Percentiles rank a stretch among this genome's conserved stretches.
phyloP scores from a whole-genome alignment of 2,329 filamentous ascomycete species.

The Grosmannia penicillata region DNA sequence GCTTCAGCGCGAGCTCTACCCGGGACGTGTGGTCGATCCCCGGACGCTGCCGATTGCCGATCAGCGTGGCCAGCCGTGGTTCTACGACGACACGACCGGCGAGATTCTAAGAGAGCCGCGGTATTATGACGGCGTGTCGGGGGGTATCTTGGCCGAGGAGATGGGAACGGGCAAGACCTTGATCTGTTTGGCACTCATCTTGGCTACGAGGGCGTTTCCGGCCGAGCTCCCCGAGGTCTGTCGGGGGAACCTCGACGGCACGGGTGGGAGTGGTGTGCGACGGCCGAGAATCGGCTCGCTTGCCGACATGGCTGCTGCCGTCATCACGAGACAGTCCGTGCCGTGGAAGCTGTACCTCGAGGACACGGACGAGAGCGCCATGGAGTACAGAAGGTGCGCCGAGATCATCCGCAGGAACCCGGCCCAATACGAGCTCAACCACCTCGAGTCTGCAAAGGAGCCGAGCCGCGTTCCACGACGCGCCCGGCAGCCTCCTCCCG shows the following conservation, averaged over 20 bases:
- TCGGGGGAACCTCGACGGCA: constrained; percentile 13
- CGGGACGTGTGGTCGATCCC: constrained; percentile 55
- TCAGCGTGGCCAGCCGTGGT: constrained; percentile 48
- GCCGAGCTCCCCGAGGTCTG: constrained; percentile 51
- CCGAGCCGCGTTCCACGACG: background rate
- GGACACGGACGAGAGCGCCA: constrained; percentile 15
- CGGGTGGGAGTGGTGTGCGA: constrained; percentile 19
- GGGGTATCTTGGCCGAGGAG: constrained; percentile 67
- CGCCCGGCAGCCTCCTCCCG: constrained; percentile 13
- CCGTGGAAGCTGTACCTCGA: constrained; percentile 58
- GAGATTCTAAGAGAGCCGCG: constrained; percentile 49
- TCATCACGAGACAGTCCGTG: constrained; percentile 48
- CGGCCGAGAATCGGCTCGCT: constrained; percentile 43
- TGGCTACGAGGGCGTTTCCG: constrained; percentile 58
- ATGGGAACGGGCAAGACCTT: constrained; percentile 81
- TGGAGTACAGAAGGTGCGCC: constrained; percentile 38
- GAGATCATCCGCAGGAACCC: constrained; percentile 41
- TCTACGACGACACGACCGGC: constrained; percentile 51
- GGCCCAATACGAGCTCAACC: constrained; percentile 42
- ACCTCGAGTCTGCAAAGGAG: constrained; percentile 16
- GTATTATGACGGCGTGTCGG: constrained; percentile 58
- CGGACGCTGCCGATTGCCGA: constrained; percentile 46
- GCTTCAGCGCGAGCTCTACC: constrained; percentile 63
- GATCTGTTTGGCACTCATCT: constrained; percentile 62
- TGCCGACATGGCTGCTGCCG: constrained; percentile 57